Base-by-base conservation (phyloP, 164 flowering plant genomes). In the Taxillus chinensis region DNA sequence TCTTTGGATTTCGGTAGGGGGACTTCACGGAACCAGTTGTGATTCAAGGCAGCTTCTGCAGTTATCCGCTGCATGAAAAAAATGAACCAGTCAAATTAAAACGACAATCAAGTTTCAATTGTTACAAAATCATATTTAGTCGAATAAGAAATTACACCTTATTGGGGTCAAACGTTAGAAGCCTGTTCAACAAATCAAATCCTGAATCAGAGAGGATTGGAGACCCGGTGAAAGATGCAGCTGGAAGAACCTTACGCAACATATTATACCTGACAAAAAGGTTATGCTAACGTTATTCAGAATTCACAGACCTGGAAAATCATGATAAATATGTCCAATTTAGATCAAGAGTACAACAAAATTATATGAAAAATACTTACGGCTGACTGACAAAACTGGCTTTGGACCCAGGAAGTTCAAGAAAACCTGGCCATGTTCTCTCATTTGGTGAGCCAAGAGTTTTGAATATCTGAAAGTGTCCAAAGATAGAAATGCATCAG, bases 161-260 rank as follows among this genome's bases (percentile, higher is more conserved):
- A 57, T 82, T 88, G 62, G 98, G 98, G 72, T 90, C 95, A 74
- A 85, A 93, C 50, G 95, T 86, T 45, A 93, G 68, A 68, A 93
- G 95, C 62, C 73, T 84, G 70, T 81, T 89, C 79, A 93, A 72
- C 76, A 90, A 78, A 68, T 93, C 96, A 76, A 86, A 86, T 67
- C 97, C 98, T 74, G 92, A 73, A 75, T 89, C 97, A 64, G 97
- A 90, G 38, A 93, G 90, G 39, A 83, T 83, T 8, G 95, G 92
- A 17, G 86, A 79, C 59, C 95, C 96, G 56, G 87, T 84, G 76
- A 90, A 90, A 64, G 98, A 85, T 46, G 96, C 78, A 3, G 84
- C 83, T 0, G 96, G 97, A 64, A 93, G 90, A 68, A 84, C 89
- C 73, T 80, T 81, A 37, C 97, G 85, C 72, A 91, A 68, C 50